Percentiles rank a stretch among this genome's conserved stretches.
These are phyloP conservation scores for Babesia ovata DNA, from an alignment of 169 alveolate genomes.

Conservation along the genomic window DNA sequence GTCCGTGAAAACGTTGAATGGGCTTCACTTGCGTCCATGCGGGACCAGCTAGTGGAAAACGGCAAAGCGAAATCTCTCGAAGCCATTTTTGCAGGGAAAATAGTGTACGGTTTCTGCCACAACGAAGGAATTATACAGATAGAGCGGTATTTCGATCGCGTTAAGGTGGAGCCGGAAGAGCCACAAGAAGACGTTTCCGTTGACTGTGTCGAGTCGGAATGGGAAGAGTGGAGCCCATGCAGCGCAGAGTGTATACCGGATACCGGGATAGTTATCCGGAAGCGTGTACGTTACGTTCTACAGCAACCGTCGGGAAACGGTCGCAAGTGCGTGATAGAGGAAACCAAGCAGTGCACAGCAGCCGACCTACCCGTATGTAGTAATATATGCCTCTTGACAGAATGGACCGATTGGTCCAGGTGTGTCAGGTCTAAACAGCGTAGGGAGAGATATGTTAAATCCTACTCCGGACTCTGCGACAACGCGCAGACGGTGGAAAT, in stretches of 20 bases:
- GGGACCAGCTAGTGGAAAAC: background rate
- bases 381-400: constrained; percentile 28
- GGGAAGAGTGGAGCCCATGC: constrained; percentile 57
- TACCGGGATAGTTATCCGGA: background rate
- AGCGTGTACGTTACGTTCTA: constrained; percentile 26
- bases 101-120: constrained; percentile 21
- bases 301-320: constrained; percentile 27
- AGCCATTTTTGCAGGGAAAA: background rate
- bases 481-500: constrained; percentile 8
- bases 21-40: no score
- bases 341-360: constrained; percentile 16
- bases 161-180: background rate
- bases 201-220: constrained; percentile 49
- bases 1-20: background rate
- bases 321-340: constrained; percentile 51
- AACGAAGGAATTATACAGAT: background rate
- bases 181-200: background rate
- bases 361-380: constrained; percentile 30
- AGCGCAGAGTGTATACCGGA: constrained; percentile 33
- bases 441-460: constrained; percentile 21
- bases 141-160: background rate
- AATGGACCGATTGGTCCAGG: constrained; percentile 45
- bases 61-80: constrained; percentile 4
- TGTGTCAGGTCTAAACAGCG: background rate
- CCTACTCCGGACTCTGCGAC: constrained; percentile 8